Evolutionary conservation across 2,329 filamentous ascomycete genomes (phyloP), one percentile per base, ranked within the genome.

Genomic region (Lojkania enalia): DNA sequence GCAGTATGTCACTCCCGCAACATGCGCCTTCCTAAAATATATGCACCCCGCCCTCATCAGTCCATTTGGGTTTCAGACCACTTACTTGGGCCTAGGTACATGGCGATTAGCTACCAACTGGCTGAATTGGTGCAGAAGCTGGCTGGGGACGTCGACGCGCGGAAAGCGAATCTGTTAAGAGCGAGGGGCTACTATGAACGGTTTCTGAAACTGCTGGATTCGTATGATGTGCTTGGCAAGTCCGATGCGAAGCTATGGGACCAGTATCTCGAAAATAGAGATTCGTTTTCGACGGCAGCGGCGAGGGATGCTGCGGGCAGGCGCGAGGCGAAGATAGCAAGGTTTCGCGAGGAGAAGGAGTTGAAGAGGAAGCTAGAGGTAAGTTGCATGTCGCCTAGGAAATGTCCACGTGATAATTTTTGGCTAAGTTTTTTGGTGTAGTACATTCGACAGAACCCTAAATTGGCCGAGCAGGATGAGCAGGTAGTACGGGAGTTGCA

Each of bases 321-420:
- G 50, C 80, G 94, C 55, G 85, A 91, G 44, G 83, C 84, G 35
- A 99, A 97, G 72, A 95, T 99, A 56, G 80, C 83, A 33, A 84
- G 87, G 49, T 96, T 90, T 71, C 85, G 83, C 59, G 82, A 88
- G 39, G 94, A 97, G 69, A 96, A 94, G 68, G 84, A 87, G 51
- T 72, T 99, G 48, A 90, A 89, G 70, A 79, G 84, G 54, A 91
- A 87, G 67, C 77, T 97, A n/a, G 88, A 90, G 69, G 82, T 84
- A 68, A 32, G 70, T 57, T 19, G 27, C 27, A 15, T n/a, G n/a
- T n/a, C n/a, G n/a, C n/a, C n/a, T n/a, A n/a, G n/a, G n/a, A n/a
- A 27, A 21, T 31, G 23, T 20, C 7, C 42, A 42, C 32, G 45
- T 54, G 49, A 43, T 32, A 41, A 39, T 52, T 44, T 36, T 48